Conservation (phyloP, 306 rosid species). For the Macrotyloma uniflorum region DNA sequence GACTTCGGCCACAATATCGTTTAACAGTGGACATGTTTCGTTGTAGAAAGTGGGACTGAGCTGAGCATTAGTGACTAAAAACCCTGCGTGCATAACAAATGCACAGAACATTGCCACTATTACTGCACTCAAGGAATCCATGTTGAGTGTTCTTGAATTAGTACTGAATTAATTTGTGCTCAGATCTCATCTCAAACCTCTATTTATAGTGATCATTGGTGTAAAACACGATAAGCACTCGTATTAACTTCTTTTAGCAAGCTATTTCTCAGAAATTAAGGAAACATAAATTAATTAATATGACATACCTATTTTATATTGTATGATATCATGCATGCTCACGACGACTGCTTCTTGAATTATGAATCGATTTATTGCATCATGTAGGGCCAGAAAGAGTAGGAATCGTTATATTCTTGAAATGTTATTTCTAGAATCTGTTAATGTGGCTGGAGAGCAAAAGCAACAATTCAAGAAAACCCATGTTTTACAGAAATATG, state of each 20-base stretch:
- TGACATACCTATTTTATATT: neutral
- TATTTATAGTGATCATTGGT: constrained; percentile 28
- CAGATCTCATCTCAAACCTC: neutral
- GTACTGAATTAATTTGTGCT: neutral
- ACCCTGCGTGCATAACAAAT: constrained; percentile 7
- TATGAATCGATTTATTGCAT: neutral
- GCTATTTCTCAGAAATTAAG: neutral
- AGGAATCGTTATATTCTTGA: neutral
- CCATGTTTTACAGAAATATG: neutral
- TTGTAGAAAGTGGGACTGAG: constrained; percentile 36
- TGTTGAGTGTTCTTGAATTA: neutral
- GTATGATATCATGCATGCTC: neutral
- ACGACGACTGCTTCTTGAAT: neutral
- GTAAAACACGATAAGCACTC: neutral
- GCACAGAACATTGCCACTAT: constrained; percentile 20
- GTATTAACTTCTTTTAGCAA: neutral
- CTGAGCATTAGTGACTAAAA: constrained; percentile 16
- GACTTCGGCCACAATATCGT: neutral
- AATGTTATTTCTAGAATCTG: neutral
- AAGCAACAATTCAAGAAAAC: neutral
- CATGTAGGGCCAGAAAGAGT: neutral
- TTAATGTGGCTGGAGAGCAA: neutral
- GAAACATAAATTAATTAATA: neutral
- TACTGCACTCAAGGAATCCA: neutral
- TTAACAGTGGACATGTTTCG: constrained; percentile 34